Evolutionary conservation across 371 early-diverging fungal species (phyloP).

Genomic region (Blakeslea trispora): DNA sequence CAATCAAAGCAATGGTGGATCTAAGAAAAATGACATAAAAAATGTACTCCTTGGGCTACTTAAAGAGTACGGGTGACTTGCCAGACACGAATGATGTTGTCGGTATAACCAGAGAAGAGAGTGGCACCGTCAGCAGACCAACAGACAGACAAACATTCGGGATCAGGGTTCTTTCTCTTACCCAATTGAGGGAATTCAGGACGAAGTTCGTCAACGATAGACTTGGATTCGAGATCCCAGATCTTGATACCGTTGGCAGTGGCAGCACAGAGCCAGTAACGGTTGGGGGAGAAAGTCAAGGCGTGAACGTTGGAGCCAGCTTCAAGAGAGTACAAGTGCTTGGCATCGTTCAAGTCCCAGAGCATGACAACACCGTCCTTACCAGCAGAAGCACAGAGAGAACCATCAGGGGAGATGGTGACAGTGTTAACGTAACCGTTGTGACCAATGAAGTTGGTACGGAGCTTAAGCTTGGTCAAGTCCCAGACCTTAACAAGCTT

Average conservation of each 20-base stretch:
- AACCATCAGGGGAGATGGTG: conserved; percentile 99
- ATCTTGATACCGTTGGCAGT: conserved; percentile 96
- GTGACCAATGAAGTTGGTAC: conserved; percentile 99
- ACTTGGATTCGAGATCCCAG: conserved; percentile 99
- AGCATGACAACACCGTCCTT: conserved; percentile 99
- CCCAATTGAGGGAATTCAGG: conserved; percentile 84
- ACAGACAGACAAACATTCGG: conserved; percentile 91
- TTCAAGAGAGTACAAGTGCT: conserved; percentile 98
- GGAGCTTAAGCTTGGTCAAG: conserved; percentile 95
- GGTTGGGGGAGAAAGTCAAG: conserved; percentile 98
- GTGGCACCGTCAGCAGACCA: conserved; percentile 98
- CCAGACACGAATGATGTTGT: conserved; percentile 95
- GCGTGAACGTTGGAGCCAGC: conserved; percentile 96
- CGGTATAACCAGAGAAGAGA: conserved; percentile 98
- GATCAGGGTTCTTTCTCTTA: conserved; percentile 73
- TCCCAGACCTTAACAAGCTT: conserved; percentile 99
- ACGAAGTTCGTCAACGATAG: conserved; percentile 93
- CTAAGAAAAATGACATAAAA: not conserved
- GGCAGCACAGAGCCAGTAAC: conserved; percentile 99
- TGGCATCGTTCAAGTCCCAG: conserved; percentile 99
- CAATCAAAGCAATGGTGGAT: not conserved
- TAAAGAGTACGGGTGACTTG: conserved; percentile 74
- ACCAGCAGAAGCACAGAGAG: conserved; percentile 99
- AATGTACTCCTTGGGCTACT: conserved; percentile 4
- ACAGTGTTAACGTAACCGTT: conserved; percentile 97